Evolutionary conservation across 2,329 filamentous ascomycete species (phyloP), one percentile per base, ranked within the genome.

Genomic region (Nannizzia gypsea): DNA sequence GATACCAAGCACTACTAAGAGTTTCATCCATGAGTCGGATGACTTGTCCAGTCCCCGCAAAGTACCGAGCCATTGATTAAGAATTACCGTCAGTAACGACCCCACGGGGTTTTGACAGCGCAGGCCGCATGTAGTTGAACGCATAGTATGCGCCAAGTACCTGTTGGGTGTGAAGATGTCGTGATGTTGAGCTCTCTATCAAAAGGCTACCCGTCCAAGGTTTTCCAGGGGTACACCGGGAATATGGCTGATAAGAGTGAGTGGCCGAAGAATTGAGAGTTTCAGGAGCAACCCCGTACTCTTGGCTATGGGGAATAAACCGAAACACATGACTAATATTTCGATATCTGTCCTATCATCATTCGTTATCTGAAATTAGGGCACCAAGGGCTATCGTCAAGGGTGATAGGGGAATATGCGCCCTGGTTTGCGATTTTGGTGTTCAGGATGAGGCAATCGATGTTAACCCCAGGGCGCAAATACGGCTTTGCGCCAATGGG

Each of bases 21-120:
- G 50, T 54, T 54, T 54, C 50, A 54, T 20, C 11, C 22, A 50
- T 26, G 24, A 34, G 13, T 34, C 26, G 26, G 50, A 34, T 17
- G 26, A 54, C 50, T 17, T 54, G 3, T 52, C 26, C 26, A n/a
- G 9, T 13, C 24, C n/a, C n/a, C 50, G n/a, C 28, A 54, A 3
- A 17, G n/a, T 54, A 31, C 50, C 26, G 50, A 31, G 50, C 17
- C 26, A 17, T 54, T 54, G 50, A 54, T 34, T 31, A 54, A 54
- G 24, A 28, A 54, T 34, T 54, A 15, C 50, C 22, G 50, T 31
- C n/a, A 54, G 26, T 54, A 26, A 31, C 11, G 20, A 34, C 50
- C 50, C 50, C 50, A 54, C 17, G 50, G 50, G 50, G 50, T 54
- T 34, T 50, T 17, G 50, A 54, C 50, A 54, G 50, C 15, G 26